Evolutionary conservation across 352 stramenopile species (phyloP).

Genomic region (Phytophthora pinifolia): DNA sequence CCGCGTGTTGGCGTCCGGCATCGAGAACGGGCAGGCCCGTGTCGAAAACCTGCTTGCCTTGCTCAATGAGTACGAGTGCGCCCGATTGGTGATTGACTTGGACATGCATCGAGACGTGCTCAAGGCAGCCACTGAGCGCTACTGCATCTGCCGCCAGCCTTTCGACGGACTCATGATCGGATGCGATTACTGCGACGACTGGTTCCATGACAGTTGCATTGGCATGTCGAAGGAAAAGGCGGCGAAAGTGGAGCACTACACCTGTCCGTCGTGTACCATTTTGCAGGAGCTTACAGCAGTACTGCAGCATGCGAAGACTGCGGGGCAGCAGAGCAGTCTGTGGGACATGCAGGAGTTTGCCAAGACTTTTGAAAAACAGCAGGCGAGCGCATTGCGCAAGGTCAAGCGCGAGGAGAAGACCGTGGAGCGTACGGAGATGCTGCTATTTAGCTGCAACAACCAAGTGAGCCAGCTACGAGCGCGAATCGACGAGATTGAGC

Average conservation of each 20-base stretch:
- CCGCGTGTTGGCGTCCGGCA: slow-evolving; percentile 67
- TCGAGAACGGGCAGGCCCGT: slow-evolving; percentile 77
- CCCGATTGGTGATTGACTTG: slow-evolving; percentile 77
- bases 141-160: slow-evolving; percentile 90
- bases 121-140: slow-evolving; percentile 91
- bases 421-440: slow-evolving; percentile 76
- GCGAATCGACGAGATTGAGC: slow-evolving; percentile 76
- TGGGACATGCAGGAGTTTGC: slow-evolving; percentile 83
- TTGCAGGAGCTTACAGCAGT: slow-evolving; percentile 83
- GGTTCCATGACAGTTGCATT: slow-evolving; percentile 91
- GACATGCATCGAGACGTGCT: slow-evolving; percentile 90
- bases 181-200: slow-evolving; percentile 88
- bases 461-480: slow-evolving; percentile 76
- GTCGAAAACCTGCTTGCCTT: slow-evolving; percentile 69
- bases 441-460: slow-evolving; percentile 76
- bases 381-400: slow-evolving; percentile 68
- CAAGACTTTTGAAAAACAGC: slow-evolving; percentile 83
- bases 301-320: slow-evolving; percentile 43
- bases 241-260: slow-evolving; percentile 96
- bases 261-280: slow-evolving; percentile 93
- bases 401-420: slow-evolving; percentile 87
- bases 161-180: slow-evolving; percentile 91
- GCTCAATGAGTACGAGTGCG: slow-evolving; percentile 82
- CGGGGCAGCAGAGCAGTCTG: slow-evolving; percentile 68
- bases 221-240: slow-evolving; percentile 92